Percentiles rank a stretch among this genome's conserved stretches.
Conservation (phyloP, 2,329 filamentous ascomycete species). For the Madurella fahalii region DNA sequence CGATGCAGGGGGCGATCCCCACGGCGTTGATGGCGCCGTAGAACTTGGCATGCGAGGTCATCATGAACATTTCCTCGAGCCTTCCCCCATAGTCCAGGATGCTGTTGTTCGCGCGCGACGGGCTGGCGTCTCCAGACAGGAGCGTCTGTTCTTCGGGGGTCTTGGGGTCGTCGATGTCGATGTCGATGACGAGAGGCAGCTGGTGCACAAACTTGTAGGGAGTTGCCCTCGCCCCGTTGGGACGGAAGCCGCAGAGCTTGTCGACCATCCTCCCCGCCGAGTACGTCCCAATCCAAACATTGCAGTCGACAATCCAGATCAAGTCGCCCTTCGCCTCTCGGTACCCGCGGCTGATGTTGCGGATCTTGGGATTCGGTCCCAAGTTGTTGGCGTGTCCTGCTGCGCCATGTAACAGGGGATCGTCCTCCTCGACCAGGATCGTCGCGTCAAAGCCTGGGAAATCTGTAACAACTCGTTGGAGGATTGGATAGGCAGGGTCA, state of each 20-base stretch:
- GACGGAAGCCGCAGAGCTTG: constrained; percentile 66
- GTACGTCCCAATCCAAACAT: constrained; percentile 81
- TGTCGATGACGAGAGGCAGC: constrained; percentile 83
- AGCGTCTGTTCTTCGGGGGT: constrained; percentile 16
- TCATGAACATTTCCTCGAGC: constrained; percentile 92
- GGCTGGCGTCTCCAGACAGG: constrained; percentile 5
- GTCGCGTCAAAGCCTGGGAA: constrained; percentile 68
- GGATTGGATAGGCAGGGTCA: constrained; percentile 73
- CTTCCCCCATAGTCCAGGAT: constrained; percentile 64
- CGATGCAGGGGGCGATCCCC: constrained; percentile 82
- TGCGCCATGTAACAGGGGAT: constrained; percentile 60
- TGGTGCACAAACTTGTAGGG: constrained; percentile 94
- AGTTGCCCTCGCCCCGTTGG: constrained; percentile 43
- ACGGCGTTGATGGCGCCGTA: constrained; percentile 97
- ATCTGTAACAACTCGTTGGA: constrained; percentile 67
- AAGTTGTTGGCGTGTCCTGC: constrained; percentile 53
- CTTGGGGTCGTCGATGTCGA: constrained; percentile 33
- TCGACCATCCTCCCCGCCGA: constrained; percentile 87
- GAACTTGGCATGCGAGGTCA: constrained; percentile 92
- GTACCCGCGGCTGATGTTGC: constrained; percentile 93
- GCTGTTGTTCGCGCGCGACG: neutral
- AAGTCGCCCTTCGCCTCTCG: constrained; percentile 82
- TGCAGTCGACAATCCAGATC: constrained; percentile 94
- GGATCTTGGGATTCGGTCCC: constrained; percentile 96
- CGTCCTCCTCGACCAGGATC: constrained; percentile 77